Evolutionary conservation across 75 land plant species (phyloP).

Genomic region (Pinus tabuliformis): DNA sequence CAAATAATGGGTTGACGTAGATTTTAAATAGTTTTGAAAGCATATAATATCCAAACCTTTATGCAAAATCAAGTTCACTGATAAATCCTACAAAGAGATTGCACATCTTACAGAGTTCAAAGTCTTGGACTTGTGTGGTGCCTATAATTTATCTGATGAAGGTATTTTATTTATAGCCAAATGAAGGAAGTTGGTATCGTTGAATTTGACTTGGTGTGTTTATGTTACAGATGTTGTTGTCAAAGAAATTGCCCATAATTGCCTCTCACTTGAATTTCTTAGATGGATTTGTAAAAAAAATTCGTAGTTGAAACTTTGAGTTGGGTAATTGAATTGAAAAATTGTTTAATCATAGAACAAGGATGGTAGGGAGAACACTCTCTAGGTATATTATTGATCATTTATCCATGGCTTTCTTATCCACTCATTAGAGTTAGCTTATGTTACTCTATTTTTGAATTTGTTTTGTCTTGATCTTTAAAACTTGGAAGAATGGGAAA

Average conservation of each 20-base stretch:
- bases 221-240: slow-evolving; percentile 79
- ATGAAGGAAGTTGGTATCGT: slow-evolving; percentile 57
- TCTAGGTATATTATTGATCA: too few species aligned
- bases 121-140: slow-evolving; percentile 85
- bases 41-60: slow-evolving; percentile 71
- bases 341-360: not conserved
- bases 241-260: slow-evolving; percentile 65
- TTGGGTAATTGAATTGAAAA: not conserved
- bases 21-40: slow-evolving; percentile 48
- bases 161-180: slow-evolving; percentile 63
- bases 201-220: slow-evolving; percentile 92
- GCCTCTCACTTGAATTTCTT: slow-evolving; percentile 61
- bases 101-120: slow-evolving; percentile 41
- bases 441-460: too few species aligned
- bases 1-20: slow-evolving; percentile 63
- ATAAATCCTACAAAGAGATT: slow-evolving; percentile 49
- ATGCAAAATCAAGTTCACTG: slow-evolving; percentile 84
- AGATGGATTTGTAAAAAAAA: slow-evolving; percentile 56
- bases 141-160: slow-evolving; percentile 74
- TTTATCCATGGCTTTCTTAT: too few species aligned
- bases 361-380: too few species aligned
- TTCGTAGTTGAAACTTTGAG: not conserved
- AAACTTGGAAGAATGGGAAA: too few species aligned
- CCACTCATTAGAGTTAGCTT: too few species aligned
- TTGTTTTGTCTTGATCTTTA: too few species aligned